phyloP scores from a whole-genome alignment of 345 rosid species.

The Eucalyptus sp. region DNA sequence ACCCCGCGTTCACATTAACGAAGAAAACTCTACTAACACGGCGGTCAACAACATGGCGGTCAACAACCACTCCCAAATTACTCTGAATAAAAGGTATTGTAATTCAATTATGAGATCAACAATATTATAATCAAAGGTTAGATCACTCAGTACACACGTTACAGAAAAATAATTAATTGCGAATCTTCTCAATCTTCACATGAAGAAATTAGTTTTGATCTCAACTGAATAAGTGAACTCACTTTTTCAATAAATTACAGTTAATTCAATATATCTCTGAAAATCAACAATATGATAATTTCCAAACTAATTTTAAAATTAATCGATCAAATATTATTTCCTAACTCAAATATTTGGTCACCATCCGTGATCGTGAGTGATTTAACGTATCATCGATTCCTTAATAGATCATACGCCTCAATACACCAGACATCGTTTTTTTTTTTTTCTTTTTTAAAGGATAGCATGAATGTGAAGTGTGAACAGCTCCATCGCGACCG shows the following conservation, averaged over 20 bases:
- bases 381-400: not conserved
- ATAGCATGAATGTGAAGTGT: not conserved
- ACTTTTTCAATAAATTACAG: not conserved
- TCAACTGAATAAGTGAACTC: not conserved
- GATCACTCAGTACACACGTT: not conserved
- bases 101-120: fast-evolving
- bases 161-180: not conserved
- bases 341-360: not conserved
- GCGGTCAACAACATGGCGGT: not conserved
- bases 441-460: not conserved
- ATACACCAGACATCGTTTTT: not conserved
- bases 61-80: not conserved
- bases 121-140: not conserved
- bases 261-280: not conserved
- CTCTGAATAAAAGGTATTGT: not conserved
- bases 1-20: not conserved
- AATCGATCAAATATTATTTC: not conserved
- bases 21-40: not conserved
- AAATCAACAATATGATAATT: not conserved
- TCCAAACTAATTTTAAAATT: not conserved
- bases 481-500: not conserved
- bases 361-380: not conserved
- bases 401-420: no score
- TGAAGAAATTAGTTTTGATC: not conserved
- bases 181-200: not conserved